Percentiles rank a stretch among this genome's conserved stretches.
Conservation (phyloP, 2,329 filamentous ascomycete genomes). For the Claviceps spartinae region DNA sequence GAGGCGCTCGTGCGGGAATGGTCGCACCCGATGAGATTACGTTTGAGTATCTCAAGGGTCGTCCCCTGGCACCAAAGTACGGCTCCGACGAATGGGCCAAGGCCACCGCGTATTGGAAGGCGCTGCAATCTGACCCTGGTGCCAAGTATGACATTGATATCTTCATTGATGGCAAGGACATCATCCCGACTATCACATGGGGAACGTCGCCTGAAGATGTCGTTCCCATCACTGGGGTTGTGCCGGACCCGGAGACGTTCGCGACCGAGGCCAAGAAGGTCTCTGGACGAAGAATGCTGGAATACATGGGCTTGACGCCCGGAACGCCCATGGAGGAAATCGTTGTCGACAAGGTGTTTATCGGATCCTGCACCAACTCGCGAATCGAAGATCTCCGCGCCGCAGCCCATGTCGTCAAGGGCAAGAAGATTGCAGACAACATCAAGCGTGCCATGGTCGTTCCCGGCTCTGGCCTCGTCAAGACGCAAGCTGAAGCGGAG, state of each 20-base stretch:
- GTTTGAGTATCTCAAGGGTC: constrained; percentile 88
- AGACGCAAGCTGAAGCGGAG: constrained; percentile 79
- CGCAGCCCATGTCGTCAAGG: constrained; percentile 74
- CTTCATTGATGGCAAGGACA: constrained; percentile 83
- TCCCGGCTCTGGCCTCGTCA: constrained; percentile 87
- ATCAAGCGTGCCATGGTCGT: constrained; percentile 94
- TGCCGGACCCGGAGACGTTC: constrained; percentile 84
- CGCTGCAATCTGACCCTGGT: constrained; percentile 69
- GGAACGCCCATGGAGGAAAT: constrained; percentile 91
- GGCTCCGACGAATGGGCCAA: constrained; percentile 82
- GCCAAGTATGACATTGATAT: constrained; percentile 86
- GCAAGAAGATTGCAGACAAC: constrained; percentile 74
- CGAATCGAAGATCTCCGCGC: constrained; percentile 90
- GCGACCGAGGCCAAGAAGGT: constrained; percentile 65
- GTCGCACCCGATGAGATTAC: constrained; percentile 89
- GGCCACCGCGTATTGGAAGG: constrained; percentile 78
- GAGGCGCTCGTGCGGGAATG: constrained; percentile 89
- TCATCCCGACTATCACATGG: constrained; percentile 88
- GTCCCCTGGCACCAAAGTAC: constrained; percentile 73
- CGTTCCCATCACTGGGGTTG: constrained; percentile 80
- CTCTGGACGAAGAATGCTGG: constrained; percentile 65
- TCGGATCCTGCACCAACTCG: constrained; percentile 94
- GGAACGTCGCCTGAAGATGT: constrained; percentile 95
- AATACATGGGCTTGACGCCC: constrained; percentile 89
- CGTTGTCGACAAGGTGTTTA: constrained; percentile 87